Evolutionary conservation across 805 yeast genomes (phyloP).

Genomic region (Candida germanica): DNA sequence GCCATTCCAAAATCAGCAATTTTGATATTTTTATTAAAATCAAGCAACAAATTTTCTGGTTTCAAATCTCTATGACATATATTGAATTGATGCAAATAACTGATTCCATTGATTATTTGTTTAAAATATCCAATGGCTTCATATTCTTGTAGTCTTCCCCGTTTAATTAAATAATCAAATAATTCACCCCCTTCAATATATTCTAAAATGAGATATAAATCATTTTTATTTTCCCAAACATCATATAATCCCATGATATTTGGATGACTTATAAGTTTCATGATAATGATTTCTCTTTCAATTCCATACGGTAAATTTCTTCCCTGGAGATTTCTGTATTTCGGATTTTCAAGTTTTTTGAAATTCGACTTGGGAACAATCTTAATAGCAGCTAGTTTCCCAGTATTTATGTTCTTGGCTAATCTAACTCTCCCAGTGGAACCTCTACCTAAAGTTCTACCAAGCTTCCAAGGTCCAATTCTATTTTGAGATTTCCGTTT

Average conservation of each 20-base stretch:
- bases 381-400: constrained; percentile 93
- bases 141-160: constrained; percentile 81
- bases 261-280: constrained; percentile 76
- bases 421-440: constrained; percentile 92
- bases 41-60: constrained; percentile 77
- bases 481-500: constrained; percentile 48
- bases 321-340: constrained; percentile 31
- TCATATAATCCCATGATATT: constrained; percentile 77
- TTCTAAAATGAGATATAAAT: constrained; percentile 82
- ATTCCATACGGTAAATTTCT: constrained; percentile 68
- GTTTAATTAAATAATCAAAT: constrained; percentile 84
- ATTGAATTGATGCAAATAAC: constrained; percentile 80
- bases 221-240: constrained; percentile 85
- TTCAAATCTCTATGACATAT: constrained; percentile 86
- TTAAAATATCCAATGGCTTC: constrained; percentile 90
- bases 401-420: constrained; percentile 81
- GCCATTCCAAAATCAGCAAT: constrained; percentile 99
- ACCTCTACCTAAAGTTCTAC: constrained; percentile 94
- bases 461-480: constrained; percentile 96
- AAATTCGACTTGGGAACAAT: constrained; percentile 86
- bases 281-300: constrained; percentile 79
- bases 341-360: constrained; percentile 46
- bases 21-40: constrained; percentile 82
- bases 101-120: constrained; percentile 79
- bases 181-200: constrained; percentile 97